Conservation (phyloP, 2,329 filamentous ascomycete genomes). For the Fusarium sp. region DNA sequence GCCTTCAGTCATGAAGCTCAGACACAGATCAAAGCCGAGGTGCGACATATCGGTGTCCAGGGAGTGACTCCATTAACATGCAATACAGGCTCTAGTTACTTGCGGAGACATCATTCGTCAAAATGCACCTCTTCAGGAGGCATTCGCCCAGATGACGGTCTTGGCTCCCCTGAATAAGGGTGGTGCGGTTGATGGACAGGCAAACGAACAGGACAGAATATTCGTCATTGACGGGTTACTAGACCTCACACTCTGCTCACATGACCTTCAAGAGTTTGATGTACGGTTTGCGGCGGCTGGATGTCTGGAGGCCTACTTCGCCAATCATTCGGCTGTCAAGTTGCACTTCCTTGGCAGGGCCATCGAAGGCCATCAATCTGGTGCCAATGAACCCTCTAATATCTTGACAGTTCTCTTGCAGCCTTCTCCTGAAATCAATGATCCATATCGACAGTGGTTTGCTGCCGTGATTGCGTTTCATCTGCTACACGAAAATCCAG, state of each 20-base stretch:
- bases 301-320: conserved; percentile 93
- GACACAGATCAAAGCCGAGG: conserved; percentile 83
- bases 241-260: conserved; percentile 79
- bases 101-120: conserved; percentile 90
- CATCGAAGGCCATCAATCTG: conserved; percentile 85
- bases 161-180: conserved; percentile 63
- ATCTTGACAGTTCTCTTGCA: conserved; percentile 84
- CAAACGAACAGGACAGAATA: conserved; percentile 69
- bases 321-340: conserved; percentile 81
- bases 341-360: conserved; percentile 88
- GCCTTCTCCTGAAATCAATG: conserved; percentile 70
- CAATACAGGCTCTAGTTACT: conserved; percentile 75
- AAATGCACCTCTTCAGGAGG: conserved; percentile 84
- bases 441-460: conserved; percentile 92
- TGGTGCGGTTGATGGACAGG: conserved; percentile 53
- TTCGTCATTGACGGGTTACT: conserved; percentile 96
- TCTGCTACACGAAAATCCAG: conserved; percentile 80
- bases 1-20: conserved; percentile 81
- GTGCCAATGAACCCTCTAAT: conserved; percentile 85
- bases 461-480: conserved; percentile 89
- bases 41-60: conserved; percentile 48
- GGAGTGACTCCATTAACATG: conserved; percentile 25
- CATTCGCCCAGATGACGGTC: conserved; percentile 88
- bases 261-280: conserved; percentile 76
- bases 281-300: conserved; percentile 86